These are phyloP conservation scores for Fusarium anguioides DNA, from an alignment of 2,329 filamentous ascomycete genomes.

Conservation along the genomic window DNA sequence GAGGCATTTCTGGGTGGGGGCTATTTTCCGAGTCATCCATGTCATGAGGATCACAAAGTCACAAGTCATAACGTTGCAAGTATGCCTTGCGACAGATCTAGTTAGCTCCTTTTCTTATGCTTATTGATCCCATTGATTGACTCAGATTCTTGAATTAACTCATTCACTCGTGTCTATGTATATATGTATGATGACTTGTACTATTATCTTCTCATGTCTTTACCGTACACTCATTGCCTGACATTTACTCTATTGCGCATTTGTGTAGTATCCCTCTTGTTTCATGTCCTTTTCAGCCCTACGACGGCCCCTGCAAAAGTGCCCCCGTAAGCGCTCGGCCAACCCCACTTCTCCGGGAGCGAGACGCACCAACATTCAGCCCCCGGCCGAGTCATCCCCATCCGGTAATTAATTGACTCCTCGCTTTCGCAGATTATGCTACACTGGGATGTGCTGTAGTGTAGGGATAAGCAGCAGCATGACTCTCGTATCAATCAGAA, in stretches of 20 bases:
- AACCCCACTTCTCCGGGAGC: constrained; percentile 6
- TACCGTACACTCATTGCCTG: not conserved
- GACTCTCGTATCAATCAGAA: not conserved
- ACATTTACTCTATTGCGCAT: not conserved
- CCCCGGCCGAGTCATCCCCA: not conserved
- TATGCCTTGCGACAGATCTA: constrained; percentile 16
- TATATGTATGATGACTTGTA: not conserved
- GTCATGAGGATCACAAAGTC: not conserved
- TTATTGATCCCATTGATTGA: not conserved
- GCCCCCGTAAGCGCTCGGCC: constrained; percentile 4
- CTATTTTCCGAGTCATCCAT: constrained; percentile 14
- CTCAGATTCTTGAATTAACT: not conserved
- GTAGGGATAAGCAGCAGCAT: not conserved
- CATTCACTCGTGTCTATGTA: too few relatives aligned
- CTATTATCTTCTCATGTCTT: not conserved
- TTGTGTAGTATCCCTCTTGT: not conserved
- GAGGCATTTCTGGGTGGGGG: constrained; percentile 19
- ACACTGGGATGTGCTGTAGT: too few relatives aligned
- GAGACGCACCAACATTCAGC: not conserved
- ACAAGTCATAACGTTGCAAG: not conserved
- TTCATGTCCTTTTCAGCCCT: constrained; percentile 21
- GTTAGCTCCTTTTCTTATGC: constrained; percentile 2
- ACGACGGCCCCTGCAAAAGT: not conserved
- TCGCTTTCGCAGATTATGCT: too few relatives aligned
- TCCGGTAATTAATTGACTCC: not conserved